Base-by-base conservation (phyloP, 352 stramenopile genomes). In the Globisporangium recalcitrans region DNA sequence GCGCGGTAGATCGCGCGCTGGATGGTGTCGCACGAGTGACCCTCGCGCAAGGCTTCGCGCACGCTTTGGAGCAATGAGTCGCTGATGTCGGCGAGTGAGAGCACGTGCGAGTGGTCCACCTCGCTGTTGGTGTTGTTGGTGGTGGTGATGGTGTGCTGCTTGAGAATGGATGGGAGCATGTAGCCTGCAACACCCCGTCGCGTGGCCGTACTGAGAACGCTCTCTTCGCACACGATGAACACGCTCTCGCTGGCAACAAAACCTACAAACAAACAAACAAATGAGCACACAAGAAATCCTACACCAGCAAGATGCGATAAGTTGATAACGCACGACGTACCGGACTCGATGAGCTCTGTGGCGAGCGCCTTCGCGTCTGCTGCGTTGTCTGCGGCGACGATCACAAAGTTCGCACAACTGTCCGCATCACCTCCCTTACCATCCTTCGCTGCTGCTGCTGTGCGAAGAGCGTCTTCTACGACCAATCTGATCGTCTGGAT, bases 21-120 rank as follows among this genome's bases (percentile, higher is more conserved):
- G 34, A 90, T 75, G 11, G 32, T 32, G 0, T 56, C 54, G 1
- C 67, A 24, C 1, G 63, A 46, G n/a, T 51, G 52, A 1, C 72
- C 77, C 21, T 61, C 60, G 1, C 78, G 77, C 40, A 88, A n/a
- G 26, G 77, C 61, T 51, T 74, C 53, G 47, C 82, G 82, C 22
- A 90, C 71, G 1, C 58, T 60, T 60, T 88, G 77, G 5, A 92
- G 62, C 9, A 83, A 71, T 14, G 66, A 51, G 58, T 92, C 82
- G 22, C 65, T 77, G 11, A 80, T 62, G 54, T 89, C 80, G 2
- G 71, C 68, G 11, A 88, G 42, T 22, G 82, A 91, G 7, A 89
- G 60, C 34, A 63, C 40, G 22, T 27, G 48, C 29, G 38, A 13
- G 1, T 42, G 3, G 9, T 48, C 16, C 24, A 26, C 1, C 0